Conservation (phyloP, 2,329 filamentous ascomycete species). For the Delphinella strobiligena region DNA sequence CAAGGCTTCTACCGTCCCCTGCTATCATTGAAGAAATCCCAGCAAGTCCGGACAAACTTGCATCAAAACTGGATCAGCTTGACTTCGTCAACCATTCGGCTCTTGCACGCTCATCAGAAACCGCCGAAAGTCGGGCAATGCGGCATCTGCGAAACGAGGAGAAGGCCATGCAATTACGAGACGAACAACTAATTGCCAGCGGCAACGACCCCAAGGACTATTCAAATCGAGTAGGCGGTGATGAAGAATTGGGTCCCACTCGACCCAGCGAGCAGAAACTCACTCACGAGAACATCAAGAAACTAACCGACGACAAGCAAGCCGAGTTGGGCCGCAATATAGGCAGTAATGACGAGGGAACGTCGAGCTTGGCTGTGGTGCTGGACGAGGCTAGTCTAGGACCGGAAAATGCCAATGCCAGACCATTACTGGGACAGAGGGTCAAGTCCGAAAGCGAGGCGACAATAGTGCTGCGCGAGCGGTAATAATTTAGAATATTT, state of each 20-base stretch:
- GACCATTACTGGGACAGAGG: slow-evolving; percentile 1
- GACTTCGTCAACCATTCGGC: slow-evolving; percentile 24
- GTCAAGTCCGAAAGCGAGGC: slow-evolving; percentile 6
- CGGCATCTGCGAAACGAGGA: slow-evolving; percentile 41
- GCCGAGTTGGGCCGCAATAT: slow-evolving; percentile 2
- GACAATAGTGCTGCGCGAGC: slow-evolving; percentile 1
- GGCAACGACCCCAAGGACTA: slow-evolving; percentile 25
- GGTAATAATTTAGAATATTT: too few species aligned
- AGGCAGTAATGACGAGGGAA: slow-evolving; percentile 3
- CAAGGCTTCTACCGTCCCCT: background rate
- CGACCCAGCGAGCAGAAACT: slow-evolving; percentile 9
- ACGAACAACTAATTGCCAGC: slow-evolving; percentile 42
- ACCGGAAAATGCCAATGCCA: background rate
- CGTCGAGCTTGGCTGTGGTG: slow-evolving; percentile 7
- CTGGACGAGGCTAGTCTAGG: slow-evolving; percentile 2
- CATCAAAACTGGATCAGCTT: slow-evolving; percentile 19
- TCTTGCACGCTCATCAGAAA: slow-evolving; percentile 28
- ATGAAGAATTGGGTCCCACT: slow-evolving; percentile 6
- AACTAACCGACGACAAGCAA: slow-evolving; percentile 11
- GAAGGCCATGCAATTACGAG: slow-evolving; percentile 40
- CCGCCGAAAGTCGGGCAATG: slow-evolving; percentile 33
- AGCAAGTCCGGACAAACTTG: slow-evolving; percentile 4
- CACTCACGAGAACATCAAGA: slow-evolving; percentile 22
- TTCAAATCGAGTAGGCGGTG: slow-evolving; percentile 11
- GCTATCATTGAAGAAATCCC: background rate